Conservation (phyloP, 768 basidiomycete species). For the Suillus hirtellus region DNA sequence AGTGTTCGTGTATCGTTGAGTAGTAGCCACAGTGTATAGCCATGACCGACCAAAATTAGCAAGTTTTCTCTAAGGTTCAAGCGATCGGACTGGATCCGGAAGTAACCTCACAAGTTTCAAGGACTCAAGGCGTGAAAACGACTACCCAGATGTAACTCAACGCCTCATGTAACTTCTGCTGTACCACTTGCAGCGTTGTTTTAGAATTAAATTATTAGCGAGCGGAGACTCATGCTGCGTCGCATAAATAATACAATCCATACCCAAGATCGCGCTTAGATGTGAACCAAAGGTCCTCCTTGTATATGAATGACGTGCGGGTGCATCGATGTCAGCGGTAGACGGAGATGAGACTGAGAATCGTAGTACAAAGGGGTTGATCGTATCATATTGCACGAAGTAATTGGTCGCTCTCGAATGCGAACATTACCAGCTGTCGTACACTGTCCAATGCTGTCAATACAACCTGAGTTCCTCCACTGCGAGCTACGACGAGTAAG, state of each 20-base stretch:
- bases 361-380: neutral
- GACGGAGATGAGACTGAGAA: neutral
- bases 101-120: neutral
- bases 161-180: neutral
- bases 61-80: neutral
- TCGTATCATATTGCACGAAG: neutral
- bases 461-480: neutral
- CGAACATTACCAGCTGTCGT: neutral
- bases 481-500: neutral
- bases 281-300: neutral
- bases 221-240: neutral
- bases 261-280: neutral
- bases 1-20: neutral
- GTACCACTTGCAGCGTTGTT: neutral
- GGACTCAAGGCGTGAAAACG: neutral
- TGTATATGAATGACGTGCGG: neutral
- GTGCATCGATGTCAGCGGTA: neutral
- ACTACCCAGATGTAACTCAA: neutral
- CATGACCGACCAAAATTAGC: neutral
- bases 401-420: neutral
- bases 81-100: too few species aligned
- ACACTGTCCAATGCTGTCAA: neutral
- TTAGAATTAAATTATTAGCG: neutral
- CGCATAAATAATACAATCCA: neutral
- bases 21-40: neutral